Evolutionary conservation across 1,139 yeast genomes (phyloP).

Genomic region (Lodderomyces pseudojiufengensis): DNA sequence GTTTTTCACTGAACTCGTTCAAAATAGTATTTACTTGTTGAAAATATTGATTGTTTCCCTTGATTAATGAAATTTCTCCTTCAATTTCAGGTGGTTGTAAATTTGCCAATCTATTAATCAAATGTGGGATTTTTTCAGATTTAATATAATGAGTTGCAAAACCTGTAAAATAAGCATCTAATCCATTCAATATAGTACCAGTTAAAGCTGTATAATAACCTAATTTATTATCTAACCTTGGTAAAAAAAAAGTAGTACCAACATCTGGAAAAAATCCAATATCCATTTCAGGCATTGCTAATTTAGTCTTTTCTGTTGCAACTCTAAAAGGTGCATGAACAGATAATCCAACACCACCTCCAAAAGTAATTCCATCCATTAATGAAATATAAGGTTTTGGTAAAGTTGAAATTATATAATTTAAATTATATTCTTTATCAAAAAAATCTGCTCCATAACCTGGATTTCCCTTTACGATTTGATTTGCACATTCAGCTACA

Average conservation of each 20-base stretch:
- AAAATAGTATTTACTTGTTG: slow-evolving; percentile 66
- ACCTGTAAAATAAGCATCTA: slow-evolving; percentile 78
- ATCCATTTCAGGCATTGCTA: slow-evolving; percentile 98
- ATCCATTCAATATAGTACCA: slow-evolving; percentile 72
- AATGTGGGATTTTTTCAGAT: slow-evolving; percentile 55
- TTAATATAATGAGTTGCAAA: slow-evolving; percentile 89
- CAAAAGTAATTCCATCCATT: slow-evolving; percentile 95
- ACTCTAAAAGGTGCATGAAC: slow-evolving; percentile 93
- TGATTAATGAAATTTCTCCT: slow-evolving; percentile 19
- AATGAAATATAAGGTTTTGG: slow-evolving; percentile 80
- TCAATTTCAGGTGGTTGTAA: slow-evolving; percentile 40
- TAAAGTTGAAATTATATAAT: slow-evolving; percentile 75
- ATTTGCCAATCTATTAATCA: slow-evolving; percentile 63
- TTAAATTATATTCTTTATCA: slow-evolving; percentile 74
- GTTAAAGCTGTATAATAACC: slow-evolving; percentile 88
- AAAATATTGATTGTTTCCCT: slow-evolving; percentile 34
- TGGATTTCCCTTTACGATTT: slow-evolving; percentile 47
- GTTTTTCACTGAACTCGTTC: slow-evolving; percentile 69
- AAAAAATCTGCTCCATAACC: slow-evolving; percentile 64
- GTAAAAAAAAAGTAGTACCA: slow-evolving; percentile 86
- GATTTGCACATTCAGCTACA: slow-evolving; percentile 69
- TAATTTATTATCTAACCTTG: slow-evolving; percentile 74
- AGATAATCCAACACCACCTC: slow-evolving; percentile 94
- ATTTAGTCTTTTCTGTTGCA: slow-evolving; percentile 82
- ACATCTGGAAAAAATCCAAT: slow-evolving; percentile 98